A percentile compares a stretch with the other conserved stretches of the same genome.
These are phyloP conservation scores for Oenanthe sinensis DNA, from an alignment of 129 eudicot genomes.

Conservation along the genomic window DNA sequence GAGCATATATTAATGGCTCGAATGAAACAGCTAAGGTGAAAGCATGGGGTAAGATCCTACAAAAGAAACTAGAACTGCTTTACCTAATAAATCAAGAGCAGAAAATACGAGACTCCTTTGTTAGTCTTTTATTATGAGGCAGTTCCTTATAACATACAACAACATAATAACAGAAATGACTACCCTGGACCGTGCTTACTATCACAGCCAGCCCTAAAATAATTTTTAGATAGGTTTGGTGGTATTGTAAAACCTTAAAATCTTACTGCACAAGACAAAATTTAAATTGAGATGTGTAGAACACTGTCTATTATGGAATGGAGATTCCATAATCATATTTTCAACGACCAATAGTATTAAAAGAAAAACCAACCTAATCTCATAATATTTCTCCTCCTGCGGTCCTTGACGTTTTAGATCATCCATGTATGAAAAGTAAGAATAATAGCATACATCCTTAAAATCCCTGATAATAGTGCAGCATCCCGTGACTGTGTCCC, in stretches of 20 bases:
- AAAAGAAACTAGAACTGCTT: background rate
- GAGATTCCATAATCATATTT: background rate
- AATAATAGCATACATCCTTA: conserved; percentile 56
- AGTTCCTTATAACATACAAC: background rate
- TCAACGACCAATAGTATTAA: background rate
- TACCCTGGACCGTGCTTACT: background rate
- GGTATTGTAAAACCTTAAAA: background rate
- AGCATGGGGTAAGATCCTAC: background rate
- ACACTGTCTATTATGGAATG: background rate
- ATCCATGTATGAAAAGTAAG: conserved; percentile 71
- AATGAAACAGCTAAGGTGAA: background rate
- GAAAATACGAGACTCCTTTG: background rate
- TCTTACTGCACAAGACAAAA: background rate
- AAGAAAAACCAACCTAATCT: conserved; percentile 49
- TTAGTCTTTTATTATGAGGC: background rate
- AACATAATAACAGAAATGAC: background rate
- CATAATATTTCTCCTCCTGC: conserved; percentile 55
- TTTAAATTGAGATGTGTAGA: background rate
- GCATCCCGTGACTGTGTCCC: conserved; percentile 56
- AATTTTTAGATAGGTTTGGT: background rate
- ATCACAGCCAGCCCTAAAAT: background rate
- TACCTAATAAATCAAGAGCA: background rate
- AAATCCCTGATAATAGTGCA: conserved; percentile 69
- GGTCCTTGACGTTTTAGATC: conserved; percentile 62
- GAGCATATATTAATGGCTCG: background rate